Base-by-base conservation (phyloP, 2,329 filamentous ascomycete genomes). In the Epichloe glyceriae region DNA sequence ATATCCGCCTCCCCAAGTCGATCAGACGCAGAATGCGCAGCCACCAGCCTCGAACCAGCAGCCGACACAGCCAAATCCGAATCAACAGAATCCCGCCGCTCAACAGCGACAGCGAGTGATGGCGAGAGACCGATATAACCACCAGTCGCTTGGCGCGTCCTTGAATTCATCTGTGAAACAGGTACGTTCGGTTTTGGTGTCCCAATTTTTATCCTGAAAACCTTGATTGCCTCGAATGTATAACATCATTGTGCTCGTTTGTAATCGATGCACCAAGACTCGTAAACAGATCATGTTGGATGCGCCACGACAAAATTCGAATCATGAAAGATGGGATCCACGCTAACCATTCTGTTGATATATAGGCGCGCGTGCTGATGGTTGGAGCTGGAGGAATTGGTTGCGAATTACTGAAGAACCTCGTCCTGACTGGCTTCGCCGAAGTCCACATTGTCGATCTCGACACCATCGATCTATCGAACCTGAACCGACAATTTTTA, bases 371-470 rank as follows among this genome's bases (percentile, higher is more conserved):
- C 56, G 85, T 96, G 49, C 76, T 98, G 52, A 88, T 98, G 75
- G 91, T 98, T 52, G 93, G 93, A 61, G 93, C 93, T 51, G 93
- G 93, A 55, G 93, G 93, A 55, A 98, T 98, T 64, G 93, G 93
- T 60, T 98, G 93, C 71, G 93, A 98, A 71, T 78, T 98, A 7
- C 80, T 98, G 56, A 98, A 98, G 75, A 95, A 97, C 67, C 82
- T 98, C 52, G 88, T 91, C 43, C 82, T 95, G 46, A 86, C 83
- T 42, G 90, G 91, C 58, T 98, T 95, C 60, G 88, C 88, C 57
- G 86, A 95, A 70, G 83, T 97, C 47, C 87, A 95, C 67, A 84
- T 97, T 44, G 88, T 98, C 58, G 93, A 98, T 67, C 85, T 98
- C 53, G 93, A 98, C 67, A 98, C 93, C 1, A 97, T 98, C 70